phyloP scores from a whole-genome alignment of 192 early-diverging fungal species.

The Haplosporangium gracile region DNA sequence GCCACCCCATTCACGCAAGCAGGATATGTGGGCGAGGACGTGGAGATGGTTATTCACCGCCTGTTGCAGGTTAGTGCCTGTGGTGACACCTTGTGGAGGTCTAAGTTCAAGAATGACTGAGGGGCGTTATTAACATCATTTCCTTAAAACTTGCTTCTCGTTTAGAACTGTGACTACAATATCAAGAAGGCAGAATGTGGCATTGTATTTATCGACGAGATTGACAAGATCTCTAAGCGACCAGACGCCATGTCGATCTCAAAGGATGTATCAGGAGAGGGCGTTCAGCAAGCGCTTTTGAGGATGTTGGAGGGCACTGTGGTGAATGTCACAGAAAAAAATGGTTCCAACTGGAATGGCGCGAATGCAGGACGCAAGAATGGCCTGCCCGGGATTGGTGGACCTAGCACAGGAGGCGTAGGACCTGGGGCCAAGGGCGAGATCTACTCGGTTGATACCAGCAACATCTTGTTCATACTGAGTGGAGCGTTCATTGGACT shows the following conservation, averaged over 20 bases:
- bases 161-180: constrained; percentile 85
- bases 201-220: constrained; percentile 94
- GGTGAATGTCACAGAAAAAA: constrained; percentile 88
- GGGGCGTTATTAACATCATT: not conserved
- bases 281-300: constrained; percentile 90
- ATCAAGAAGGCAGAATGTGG: constrained; percentile 87
- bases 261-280: constrained; percentile 92
- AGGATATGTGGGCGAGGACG: constrained; percentile 94
- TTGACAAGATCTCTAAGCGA: constrained; percentile 90
- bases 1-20: constrained; percentile 92
- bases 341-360: constrained; percentile 63
- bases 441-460: constrained; percentile 88
- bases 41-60: constrained; percentile 87
- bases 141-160: not conserved
- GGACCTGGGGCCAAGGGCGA: constrained; percentile 74
- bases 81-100: not conserved
- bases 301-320: constrained; percentile 92
- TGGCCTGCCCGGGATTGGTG: constrained; percentile 46
- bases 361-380: constrained; percentile 31
- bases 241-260: constrained; percentile 80
- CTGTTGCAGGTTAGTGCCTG: constrained; percentile 72
- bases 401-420: constrained; percentile 38
- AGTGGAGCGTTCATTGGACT: constrained; percentile 92
- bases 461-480: constrained; percentile 91
- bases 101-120: not conserved